phyloP scores from a whole-genome alignment of 805 yeast genomes.

The Wickerhamiella cacticola region DNA sequence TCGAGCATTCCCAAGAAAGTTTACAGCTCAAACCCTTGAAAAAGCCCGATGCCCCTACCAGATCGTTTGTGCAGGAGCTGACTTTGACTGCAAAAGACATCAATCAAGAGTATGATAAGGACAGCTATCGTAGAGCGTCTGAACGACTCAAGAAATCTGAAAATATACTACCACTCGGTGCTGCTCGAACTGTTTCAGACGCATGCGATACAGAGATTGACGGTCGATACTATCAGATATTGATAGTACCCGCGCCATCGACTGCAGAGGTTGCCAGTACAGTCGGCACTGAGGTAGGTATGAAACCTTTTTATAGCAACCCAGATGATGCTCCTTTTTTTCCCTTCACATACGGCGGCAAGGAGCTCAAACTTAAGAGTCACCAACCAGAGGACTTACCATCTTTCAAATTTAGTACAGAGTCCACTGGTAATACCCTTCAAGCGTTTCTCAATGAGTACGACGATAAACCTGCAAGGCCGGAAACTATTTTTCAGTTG shows the following conservation, averaged over 20 bases:
- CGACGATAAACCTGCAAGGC: background rate
- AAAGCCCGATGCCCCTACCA: background rate
- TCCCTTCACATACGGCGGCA: slow-evolving; percentile 59
- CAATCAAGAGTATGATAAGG: background rate
- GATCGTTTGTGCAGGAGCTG: background rate
- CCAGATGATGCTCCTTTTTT: slow-evolving; percentile 38
- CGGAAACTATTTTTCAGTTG: slow-evolving; percentile 12
- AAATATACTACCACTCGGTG: background rate
- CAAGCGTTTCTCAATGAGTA: slow-evolving; percentile 12
- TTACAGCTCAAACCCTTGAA: background rate
- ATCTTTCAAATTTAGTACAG: slow-evolving; percentile 23
- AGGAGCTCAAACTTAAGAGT: slow-evolving; percentile 40
- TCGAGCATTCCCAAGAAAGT: background rate
- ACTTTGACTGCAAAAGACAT: background rate
- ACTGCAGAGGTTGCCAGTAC: slow-evolving; percentile 34
- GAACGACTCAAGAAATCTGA: background rate
- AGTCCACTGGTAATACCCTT: slow-evolving; percentile 8
- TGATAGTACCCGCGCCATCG: slow-evolving; percentile 18
- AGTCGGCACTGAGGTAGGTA: slow-evolving; percentile 37
- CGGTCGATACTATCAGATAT: background rate
- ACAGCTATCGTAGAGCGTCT: background rate
- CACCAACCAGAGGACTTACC: slow-evolving; percentile 29
- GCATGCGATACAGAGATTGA: background rate
- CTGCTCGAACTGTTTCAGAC: background rate
- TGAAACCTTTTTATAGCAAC: slow-evolving; percentile 52